Evolutionary conservation across 352 stramenopile species (phyloP).

Genomic region (Globisporangium cederbergense): DNA sequence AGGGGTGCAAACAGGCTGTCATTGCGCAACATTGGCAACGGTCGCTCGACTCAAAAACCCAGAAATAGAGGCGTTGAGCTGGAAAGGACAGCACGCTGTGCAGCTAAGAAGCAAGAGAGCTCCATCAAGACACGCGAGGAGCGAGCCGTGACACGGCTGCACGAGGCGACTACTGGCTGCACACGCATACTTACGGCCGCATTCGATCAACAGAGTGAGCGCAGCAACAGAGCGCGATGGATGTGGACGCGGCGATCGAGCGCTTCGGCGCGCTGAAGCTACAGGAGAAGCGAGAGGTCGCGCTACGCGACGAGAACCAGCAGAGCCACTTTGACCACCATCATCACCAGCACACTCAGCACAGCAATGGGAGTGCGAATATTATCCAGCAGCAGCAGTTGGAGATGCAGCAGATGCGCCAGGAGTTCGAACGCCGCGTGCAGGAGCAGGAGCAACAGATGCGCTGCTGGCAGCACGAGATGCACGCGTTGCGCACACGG

Average conservation of each 20-base stretch:
- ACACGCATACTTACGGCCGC: neutral
- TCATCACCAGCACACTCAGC: constrained; percentile 11
- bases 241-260: constrained; percentile 71
- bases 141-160: neutral
- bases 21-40: constrained; percentile 1
- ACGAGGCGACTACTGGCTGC: neutral
- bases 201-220: neutral
- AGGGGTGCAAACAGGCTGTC: neutral
- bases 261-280: constrained; percentile 70
- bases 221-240: constrained; percentile 19
- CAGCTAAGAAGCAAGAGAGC: neutral
- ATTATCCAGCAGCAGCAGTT: constrained; percentile 20
- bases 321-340: constrained; percentile 11
- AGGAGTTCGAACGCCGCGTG: constrained; percentile 41
- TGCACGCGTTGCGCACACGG: constrained; percentile 40
- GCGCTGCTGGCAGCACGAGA: constrained; percentile 48
- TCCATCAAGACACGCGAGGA: neutral
- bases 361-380: neutral
- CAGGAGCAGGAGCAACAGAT: constrained; percentile 44
- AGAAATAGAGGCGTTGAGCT: constrained; percentile 8
- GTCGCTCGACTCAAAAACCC: neutral
- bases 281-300: constrained; percentile 29
- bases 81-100: constrained; percentile 16
- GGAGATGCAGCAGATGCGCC: constrained; percentile 43
- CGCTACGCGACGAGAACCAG: constrained; percentile 1